Evolutionary conservation across 257 asterid species (phyloP).

Genomic region (Plectranthus barbatus): DNA sequence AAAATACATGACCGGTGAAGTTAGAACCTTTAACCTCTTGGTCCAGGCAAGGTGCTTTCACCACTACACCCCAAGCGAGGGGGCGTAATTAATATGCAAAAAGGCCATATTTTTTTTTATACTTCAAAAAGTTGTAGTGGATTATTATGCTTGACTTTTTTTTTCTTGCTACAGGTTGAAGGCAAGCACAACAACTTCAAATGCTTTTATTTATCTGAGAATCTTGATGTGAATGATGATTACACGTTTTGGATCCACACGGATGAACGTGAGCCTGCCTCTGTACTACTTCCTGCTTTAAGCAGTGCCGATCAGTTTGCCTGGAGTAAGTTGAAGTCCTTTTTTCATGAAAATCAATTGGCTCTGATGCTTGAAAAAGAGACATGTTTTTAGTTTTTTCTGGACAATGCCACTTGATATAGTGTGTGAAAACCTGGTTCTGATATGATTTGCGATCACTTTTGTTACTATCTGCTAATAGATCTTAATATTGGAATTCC

Average conservation of each 20-base stretch:
- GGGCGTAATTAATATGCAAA: not conserved
- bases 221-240: slow-evolving; percentile 80
- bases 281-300: slow-evolving; percentile 47
- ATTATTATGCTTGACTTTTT: slow-evolving; percentile 3
- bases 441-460: not conserved
- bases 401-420: not conserved
- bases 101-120: not conserved
- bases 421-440: not conserved
- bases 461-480: too few relatives aligned
- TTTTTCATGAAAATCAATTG: slow-evolving; percentile 9
- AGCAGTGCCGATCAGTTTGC: slow-evolving; percentile 38
- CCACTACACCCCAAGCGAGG: too few relatives aligned
- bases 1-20: too few relatives aligned
- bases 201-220: slow-evolving; percentile 83
- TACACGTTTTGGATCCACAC: slow-evolving; percentile 76
- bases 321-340: slow-evolving; percentile 39
- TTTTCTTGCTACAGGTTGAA: slow-evolving; percentile 55
- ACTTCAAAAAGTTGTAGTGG: slow-evolving; percentile 5
- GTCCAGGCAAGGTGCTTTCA: too few relatives aligned
- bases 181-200: slow-evolving; percentile 52
- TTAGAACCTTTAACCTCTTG: too few relatives aligned
- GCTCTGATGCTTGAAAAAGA: slow-evolving; percentile 1
- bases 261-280: slow-evolving; percentile 38
- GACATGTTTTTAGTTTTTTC: not conserved
- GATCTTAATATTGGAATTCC: too few relatives aligned